Conservation (phyloP, 441 rosid species). For the Corymbia calophylla region DNA sequence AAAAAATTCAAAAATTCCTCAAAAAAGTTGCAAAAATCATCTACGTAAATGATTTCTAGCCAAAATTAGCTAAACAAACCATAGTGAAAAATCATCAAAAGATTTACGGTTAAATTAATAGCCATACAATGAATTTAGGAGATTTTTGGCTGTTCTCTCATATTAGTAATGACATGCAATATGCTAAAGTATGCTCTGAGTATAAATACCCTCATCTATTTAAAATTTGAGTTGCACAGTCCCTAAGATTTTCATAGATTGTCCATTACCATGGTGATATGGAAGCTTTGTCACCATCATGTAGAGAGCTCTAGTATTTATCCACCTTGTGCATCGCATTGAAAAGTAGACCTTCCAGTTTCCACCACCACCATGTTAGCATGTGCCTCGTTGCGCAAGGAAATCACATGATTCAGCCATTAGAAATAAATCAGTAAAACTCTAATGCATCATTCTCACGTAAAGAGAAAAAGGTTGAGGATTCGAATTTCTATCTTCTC, state of each 20-base stretch:
- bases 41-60: rapidly evolving
- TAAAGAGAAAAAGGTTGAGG: background rate
- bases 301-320: background rate
- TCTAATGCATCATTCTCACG: background rate
- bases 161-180: background rate
- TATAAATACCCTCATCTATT: background rate
- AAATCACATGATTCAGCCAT: background rate
- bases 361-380: rapidly evolving
- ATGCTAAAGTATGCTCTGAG: background rate
- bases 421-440: background rate
- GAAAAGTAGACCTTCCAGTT: background rate
- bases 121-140: rapidly evolving
- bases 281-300: background rate
- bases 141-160: background rate
- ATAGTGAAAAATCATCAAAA: background rate
- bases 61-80: rapidly evolving
- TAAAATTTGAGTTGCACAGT: background rate
- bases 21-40: background rate
- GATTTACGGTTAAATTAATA: background rate
- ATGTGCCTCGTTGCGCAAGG: background rate
- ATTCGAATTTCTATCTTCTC: too few relatives aligned
- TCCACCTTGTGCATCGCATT: background rate
- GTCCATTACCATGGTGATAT: background rate
- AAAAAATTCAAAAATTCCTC: background rate
- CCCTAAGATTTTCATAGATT: background rate